These are phyloP conservation scores for Vitis cinerea DNA, from an alignment of 164 flowering plant genomes.

Conservation along the genomic window DNA sequence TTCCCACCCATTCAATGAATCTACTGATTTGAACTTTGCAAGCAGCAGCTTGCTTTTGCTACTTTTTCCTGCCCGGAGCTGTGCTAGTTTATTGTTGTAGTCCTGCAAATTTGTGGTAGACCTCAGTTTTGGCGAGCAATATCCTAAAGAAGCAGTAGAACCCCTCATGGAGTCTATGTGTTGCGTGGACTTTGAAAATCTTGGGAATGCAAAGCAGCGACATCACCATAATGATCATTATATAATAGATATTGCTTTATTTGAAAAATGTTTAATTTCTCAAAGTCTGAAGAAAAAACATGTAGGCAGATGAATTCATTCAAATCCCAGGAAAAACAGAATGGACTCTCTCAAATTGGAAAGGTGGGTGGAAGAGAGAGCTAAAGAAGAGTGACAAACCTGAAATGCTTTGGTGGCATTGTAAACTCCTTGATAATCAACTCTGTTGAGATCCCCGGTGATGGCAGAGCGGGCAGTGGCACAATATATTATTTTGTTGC, in stretches of 20 bases:
- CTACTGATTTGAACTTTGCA: constrained; percentile 78
- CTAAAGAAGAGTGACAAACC: constrained; percentile 32
- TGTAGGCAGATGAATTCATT: not conserved
- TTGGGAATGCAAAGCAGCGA: not conserved
- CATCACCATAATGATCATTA: not conserved
- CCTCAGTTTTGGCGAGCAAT: constrained; percentile 4
- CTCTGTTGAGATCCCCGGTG: constrained; percentile 88
- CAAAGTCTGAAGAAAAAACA: not conserved
- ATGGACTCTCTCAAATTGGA: not conserved
- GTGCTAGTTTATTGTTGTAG: constrained; percentile 85
- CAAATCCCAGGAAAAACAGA: not conserved
- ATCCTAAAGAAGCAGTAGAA: not conserved
- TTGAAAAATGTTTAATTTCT: too few species aligned
- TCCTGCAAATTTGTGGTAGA: constrained; percentile 47
- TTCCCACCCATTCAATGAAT: constrained; percentile 82
- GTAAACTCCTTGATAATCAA: constrained; percentile 82
- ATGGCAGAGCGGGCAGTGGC: constrained; percentile 96
- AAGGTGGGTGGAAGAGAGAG: not conserved
- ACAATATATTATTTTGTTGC: constrained; percentile 90
- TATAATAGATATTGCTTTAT: too few species aligned
- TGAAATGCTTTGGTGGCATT: constrained; percentile 90
- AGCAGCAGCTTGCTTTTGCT: constrained; percentile 95
- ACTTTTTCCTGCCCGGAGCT: constrained; percentile 90
- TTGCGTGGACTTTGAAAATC: not conserved
- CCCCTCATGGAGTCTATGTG: not conserved